phyloP scores from a whole-genome alignment of 345 rosid genomes.

The Eutrema heterophyllum region DNA sequence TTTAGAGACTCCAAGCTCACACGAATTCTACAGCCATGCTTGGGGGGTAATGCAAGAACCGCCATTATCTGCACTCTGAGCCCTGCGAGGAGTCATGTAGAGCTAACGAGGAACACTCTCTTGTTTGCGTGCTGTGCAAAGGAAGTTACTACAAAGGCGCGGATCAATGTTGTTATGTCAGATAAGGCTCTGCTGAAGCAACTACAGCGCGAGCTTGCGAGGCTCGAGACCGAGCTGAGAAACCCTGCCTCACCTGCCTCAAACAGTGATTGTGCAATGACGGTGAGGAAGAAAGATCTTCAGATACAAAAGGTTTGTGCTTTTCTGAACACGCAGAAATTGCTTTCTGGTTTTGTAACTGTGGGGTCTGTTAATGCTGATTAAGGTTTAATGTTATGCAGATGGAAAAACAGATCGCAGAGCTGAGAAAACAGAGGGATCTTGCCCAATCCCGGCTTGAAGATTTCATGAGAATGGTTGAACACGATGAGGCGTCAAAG shows the following conservation, averaged over 20 bases:
- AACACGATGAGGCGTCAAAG: slow-evolving; percentile 47
- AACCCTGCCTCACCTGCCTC: slow-evolving; percentile 58
- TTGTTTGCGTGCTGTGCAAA: slow-evolving; percentile 96
- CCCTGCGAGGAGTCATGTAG: slow-evolving; percentile 97
- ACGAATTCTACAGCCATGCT: slow-evolving; percentile 87
- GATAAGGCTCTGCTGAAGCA: slow-evolving; percentile 96
- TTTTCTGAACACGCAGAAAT: not conserved
- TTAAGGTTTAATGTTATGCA: slow-evolving; percentile 29
- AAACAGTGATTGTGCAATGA: slow-evolving; percentile 53
- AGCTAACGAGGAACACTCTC: slow-evolving; percentile 93
- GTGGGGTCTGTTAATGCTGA: not conserved
- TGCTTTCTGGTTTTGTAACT: not conserved
- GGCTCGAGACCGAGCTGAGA: slow-evolving; percentile 84
- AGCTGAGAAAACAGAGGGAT: slow-evolving; percentile 73
- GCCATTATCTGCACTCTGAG: slow-evolving; percentile 94
- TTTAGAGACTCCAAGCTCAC: slow-evolving; percentile 98
- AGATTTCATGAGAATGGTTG: slow-evolving; percentile 66
- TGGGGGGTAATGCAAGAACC: slow-evolving; percentile 97
- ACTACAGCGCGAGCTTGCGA: slow-evolving; percentile 80
- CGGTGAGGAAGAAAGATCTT: slow-evolving; percentile 77
- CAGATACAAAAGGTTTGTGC: slow-evolving; percentile 75
- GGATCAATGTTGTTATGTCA: slow-evolving; percentile 96
- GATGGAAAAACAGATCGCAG: slow-evolving; percentile 83
- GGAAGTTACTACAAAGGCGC: slow-evolving; percentile 91
- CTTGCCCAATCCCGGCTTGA: slow-evolving; percentile 77